Evolutionary conservation across 306 rosid genomes (phyloP).

Genomic region (Quercus bicolor): DNA sequence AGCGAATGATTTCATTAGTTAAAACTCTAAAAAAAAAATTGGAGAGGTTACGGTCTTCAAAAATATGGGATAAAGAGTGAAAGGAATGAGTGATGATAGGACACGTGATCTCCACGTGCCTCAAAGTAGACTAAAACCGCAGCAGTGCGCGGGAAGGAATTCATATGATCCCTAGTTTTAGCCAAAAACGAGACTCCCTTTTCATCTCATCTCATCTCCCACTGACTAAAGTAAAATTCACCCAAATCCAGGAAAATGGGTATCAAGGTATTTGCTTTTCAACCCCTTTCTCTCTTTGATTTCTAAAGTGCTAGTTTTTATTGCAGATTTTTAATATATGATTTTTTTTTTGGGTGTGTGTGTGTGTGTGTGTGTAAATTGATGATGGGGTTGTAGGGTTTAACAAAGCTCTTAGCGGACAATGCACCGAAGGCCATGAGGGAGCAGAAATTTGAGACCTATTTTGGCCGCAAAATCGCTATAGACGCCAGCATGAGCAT

Average conservation of each 20-base stretch:
- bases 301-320: neutral
- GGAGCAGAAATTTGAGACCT: conserved; percentile 90
- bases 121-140: neutral
- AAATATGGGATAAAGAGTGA: too few species aligned
- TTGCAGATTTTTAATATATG: neutral
- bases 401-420: conserved; percentile 95
- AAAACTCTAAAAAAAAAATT: too few species aligned
- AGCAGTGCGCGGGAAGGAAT: neutral
- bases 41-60: too few species aligned
- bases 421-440: conserved; percentile 92
- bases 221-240: too few species aligned
- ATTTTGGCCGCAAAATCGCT: conserved; percentile 92
- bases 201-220: too few species aligned
- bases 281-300: neutral
- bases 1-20: too few species aligned
- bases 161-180: neutral
- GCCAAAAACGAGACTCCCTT: too few species aligned
- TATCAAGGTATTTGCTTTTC: conserved; percentile 55
- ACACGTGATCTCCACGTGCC: neutral
- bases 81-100: too few species aligned
- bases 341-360: neutral
- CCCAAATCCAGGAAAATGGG: conserved; percentile 43
- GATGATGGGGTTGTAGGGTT: conserved; percentile 59
- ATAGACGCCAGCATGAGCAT: conserved; percentile 99
- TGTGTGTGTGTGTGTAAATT: neutral